Percentiles rank a stretch among this genome's conserved stretches.
Conservation (phyloP, 495 filamentous ascomycete genomes). For the Thermochaetoides thermophila region DNA sequence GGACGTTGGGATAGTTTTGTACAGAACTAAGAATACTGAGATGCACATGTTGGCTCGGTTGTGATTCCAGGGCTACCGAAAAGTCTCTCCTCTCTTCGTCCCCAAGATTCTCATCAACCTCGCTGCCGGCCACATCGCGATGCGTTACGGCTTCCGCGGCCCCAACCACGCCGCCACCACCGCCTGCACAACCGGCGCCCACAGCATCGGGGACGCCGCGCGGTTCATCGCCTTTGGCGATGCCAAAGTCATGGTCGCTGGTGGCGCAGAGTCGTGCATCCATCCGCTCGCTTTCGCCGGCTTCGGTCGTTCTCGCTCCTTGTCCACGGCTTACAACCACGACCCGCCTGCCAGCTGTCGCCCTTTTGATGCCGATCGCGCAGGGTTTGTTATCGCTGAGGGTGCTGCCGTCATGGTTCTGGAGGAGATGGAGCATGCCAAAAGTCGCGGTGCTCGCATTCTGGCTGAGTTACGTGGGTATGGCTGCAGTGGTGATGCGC, state of each 20-base stretch:
- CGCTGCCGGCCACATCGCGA: constrained; percentile 85
- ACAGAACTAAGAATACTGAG: no score
- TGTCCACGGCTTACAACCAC: constrained; percentile 69
- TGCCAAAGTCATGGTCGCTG: constrained; percentile 88
- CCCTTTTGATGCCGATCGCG: constrained; percentile 71
- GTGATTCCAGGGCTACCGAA: constrained; percentile 58
- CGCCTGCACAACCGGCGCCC: constrained; percentile 88
- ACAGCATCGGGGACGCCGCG: constrained; percentile 83
- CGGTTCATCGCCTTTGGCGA: constrained; percentile 83
- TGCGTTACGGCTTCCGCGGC: constrained; percentile 80
- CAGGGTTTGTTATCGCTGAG: constrained; percentile 86
- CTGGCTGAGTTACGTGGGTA: constrained; percentile 87
- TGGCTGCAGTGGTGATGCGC: constrained; percentile 71
- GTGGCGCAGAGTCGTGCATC: constrained; percentile 88
- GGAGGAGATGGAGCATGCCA: constrained; percentile 83
- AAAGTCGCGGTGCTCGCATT: constrained; percentile 58
- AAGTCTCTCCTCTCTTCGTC: constrained; percentile 84
- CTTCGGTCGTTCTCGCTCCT: constrained; percentile 73
- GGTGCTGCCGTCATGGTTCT: constrained; percentile 78
- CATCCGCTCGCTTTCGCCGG: constrained; percentile 86
- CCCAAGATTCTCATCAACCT: constrained; percentile 88
- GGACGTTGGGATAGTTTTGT: no score
- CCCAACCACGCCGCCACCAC: constrained; percentile 87
- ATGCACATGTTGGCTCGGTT: neutral
- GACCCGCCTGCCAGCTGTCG: constrained; percentile 58